Base-by-base conservation (phyloP, 1,284 basidiomycete genomes). In the Flammula alnicola region DNA sequence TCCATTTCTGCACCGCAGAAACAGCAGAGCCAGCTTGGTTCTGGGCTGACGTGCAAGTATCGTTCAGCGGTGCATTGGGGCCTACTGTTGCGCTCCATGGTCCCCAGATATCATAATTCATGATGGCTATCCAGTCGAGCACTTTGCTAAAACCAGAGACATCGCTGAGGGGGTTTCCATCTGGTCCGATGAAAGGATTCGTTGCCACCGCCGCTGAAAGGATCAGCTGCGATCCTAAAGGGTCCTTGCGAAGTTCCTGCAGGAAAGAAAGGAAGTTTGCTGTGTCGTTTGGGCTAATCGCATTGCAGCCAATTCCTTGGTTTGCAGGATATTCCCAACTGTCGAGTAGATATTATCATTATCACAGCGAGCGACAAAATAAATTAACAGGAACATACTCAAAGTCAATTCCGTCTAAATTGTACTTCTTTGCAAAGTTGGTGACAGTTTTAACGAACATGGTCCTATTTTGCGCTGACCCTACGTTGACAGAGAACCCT, bases 311-410 rank as follows among this genome's bases (percentile, higher is more conserved):
- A 17, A 90, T 78, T 11, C 91, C 93, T 52, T 74, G 73, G 17
- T 71, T 75, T 27, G 76, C 82, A 16, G 93, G 93, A 62, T 91
- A 95, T 68, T 95, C 93, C 93, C 92, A 95, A 65, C 94, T 95
- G 44, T n/a, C n/a, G n/a, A n/a, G n/a, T 26, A 39, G 33, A 25
- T 38, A 38, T 36, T 55, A 40, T 43, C 10, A 16, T 42, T 43
- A 52, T 19, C 29, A 30, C 36, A 14, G 44, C 12, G 8, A 31
- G 9, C 5, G 4, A 29, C 25, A 12, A 14, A 27, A 12, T 16
- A 12, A n/a, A 25, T 35, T 32, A 35, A 25, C 10, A 45, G 32
- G 17, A 7, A 71, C 85, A 49, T 63, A 90, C 86, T 96, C 94
- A 56, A 96, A 88, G 66, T 96, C 93, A 54, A 97, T 77, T n/a